phyloP scores from a whole-genome alignment of 1,284 basidiomycete species.

The Austroboletus niveus region DNA sequence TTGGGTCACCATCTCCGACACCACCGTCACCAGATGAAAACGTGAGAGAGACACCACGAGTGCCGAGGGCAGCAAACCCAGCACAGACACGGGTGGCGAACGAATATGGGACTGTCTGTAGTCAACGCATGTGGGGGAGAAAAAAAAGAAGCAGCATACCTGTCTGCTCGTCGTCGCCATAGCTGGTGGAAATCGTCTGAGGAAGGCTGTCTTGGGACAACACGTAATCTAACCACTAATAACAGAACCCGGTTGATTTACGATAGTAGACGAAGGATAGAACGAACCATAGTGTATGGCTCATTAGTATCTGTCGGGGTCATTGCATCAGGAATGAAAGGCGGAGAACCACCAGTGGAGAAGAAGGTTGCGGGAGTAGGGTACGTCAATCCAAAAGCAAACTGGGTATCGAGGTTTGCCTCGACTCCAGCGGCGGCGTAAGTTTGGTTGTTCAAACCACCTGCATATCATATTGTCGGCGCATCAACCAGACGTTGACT shows the following conservation, averaged over 20 bases:
- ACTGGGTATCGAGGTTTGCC: constrained; percentile 71
- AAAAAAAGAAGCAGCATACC: constrained; percentile 32
- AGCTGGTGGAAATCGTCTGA: constrained; percentile 26
- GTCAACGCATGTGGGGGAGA: not conserved
- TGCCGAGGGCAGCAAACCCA: constrained; percentile 57
- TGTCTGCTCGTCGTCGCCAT: constrained; percentile 70
- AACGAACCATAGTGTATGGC: constrained; percentile 54
- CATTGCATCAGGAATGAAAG: constrained; percentile 51
- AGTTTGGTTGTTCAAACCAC: constrained; percentile 62
- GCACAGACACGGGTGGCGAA: constrained; percentile 64
- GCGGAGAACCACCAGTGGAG: constrained; percentile 59
- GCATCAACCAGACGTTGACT: too few species aligned
- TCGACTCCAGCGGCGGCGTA: constrained; percentile 55
- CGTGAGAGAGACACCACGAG: constrained; percentile 60
- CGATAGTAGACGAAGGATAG: not conserved
- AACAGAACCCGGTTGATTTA: not conserved
- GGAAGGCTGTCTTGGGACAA: constrained; percentile 34
- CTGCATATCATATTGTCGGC: constrained; percentile 19
- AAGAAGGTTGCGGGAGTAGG: constrained; percentile 52
- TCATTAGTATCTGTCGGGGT: constrained; percentile 55
- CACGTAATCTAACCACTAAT: constrained; percentile 62
- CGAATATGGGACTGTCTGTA: constrained; percentile 48
- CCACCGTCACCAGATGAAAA: constrained; percentile 69
- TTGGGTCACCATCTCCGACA: constrained; percentile 56
- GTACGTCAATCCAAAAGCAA: constrained; percentile 59